A percentile compares a stretch with the other conserved stretches of the same genome.
phyloP scores from a whole-genome alignment of 371 early-diverging fungal species.

The Apophysomyces variabilis region DNA sequence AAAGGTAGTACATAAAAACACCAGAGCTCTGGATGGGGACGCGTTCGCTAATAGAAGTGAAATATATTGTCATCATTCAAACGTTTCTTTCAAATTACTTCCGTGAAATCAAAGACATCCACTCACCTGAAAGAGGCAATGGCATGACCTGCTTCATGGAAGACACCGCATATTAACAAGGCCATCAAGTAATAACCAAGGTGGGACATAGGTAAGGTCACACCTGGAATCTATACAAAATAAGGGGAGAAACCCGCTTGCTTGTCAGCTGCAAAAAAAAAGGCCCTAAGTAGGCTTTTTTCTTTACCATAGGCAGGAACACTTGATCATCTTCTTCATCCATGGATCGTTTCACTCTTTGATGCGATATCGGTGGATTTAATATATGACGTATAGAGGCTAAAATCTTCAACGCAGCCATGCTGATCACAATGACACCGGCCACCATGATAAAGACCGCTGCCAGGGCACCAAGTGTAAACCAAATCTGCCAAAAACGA shows the following conservation, averaged over 20 bases:
- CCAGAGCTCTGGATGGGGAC: slow-evolving; percentile 72
- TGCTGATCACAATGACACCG: slow-evolving; percentile 54
- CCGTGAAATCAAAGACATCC: background rate
- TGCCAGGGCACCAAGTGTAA: slow-evolving; percentile 56
- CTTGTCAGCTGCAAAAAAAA: no score
- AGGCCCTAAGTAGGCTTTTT: background rate
- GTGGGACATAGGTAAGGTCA: slow-evolving; percentile 79
- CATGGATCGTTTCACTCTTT: slow-evolving; percentile 23
- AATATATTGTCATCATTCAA: background rate
- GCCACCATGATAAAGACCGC: slow-evolving; percentile 55
- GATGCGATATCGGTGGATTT: background rate
- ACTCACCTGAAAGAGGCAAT: slow-evolving; percentile 69
- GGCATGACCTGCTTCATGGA: slow-evolving; percentile 87
- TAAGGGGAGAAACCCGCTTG: no score
- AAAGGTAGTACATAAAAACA: slow-evolving; percentile 73
- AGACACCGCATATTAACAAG: slow-evolving; percentile 65
- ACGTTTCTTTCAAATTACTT: no score
- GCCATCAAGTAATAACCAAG: slow-evolving; percentile 74
- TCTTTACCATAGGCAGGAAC: slow-evolving; percentile 60
- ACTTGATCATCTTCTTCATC: slow-evolving; percentile 50
- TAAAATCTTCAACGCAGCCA: slow-evolving; percentile 53
- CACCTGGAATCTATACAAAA: slow-evolving; percentile 72
- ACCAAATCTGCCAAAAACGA: slow-evolving; percentile 67
- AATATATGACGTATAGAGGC: slow-evolving; percentile 15
- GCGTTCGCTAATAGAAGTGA: slow-evolving; percentile 46